These are phyloP conservation scores for Verticillium tricorpus DNA, from an alignment of 2,329 filamentous ascomycete species.

Conservation along the genomic window DNA sequence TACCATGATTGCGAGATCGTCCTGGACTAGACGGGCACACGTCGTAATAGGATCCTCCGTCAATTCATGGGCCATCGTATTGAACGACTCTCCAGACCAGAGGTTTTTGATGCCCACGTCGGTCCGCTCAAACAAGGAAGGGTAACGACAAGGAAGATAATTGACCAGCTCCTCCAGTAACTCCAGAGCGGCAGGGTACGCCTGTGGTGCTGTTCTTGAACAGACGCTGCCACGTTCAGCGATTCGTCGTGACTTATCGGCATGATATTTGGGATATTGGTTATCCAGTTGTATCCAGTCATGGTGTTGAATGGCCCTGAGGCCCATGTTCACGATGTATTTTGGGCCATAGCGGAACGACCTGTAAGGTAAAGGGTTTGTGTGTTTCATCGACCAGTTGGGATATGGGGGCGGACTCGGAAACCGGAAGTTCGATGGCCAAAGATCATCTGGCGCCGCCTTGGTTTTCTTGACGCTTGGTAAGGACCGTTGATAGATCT, in stretches of 20 bases:
- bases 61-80: slow-evolving; percentile 60
- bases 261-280: slow-evolving; percentile 68
- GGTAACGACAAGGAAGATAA: slow-evolving; percentile 73
- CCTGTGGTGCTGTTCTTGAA: slow-evolving; percentile 63
- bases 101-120: slow-evolving; percentile 63
- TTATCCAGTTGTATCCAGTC: slow-evolving; percentile 86
- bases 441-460: too few relatives aligned
- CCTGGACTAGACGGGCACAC: slow-evolving; percentile 68
- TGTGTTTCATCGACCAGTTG: slow-evolving; percentile 62
- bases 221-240: slow-evolving; percentile 62
- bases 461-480: too few relatives aligned
- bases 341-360: slow-evolving; percentile 73
- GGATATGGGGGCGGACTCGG: slow-evolving; percentile 38
- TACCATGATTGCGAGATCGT: slow-evolving; percentile 81
- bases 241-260: slow-evolving; percentile 65
- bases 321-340: slow-evolving; percentile 72
- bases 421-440: too few relatives aligned
- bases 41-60: slow-evolving; percentile 75
- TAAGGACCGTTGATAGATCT: too few relatives aligned
- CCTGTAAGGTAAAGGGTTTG: slow-evolving; percentile 70
- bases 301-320: slow-evolving; percentile 63
- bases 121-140: slow-evolving; percentile 61
- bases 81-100: slow-evolving; percentile 66
- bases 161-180: slow-evolving; percentile 66
- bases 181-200: slow-evolving; percentile 67